Conservation (phyloP, 2,329 filamentous ascomycete species). For the Didymella exigua region DNA sequence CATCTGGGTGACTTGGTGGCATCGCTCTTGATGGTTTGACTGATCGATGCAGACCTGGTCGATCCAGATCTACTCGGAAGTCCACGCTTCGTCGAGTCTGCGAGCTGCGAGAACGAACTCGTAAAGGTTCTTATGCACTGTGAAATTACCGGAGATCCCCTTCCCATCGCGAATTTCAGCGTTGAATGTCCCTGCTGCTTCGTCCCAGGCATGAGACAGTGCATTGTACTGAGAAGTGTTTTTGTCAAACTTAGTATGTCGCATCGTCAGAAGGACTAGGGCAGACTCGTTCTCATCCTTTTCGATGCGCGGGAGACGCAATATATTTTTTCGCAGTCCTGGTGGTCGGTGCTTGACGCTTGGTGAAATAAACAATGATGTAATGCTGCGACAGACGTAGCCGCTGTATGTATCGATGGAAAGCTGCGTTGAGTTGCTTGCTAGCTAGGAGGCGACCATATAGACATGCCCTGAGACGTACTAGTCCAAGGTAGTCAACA, state of each 20-base stretch:
- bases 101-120: neutral
- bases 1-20: neutral
- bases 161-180: neutral
- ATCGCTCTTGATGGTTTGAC: neutral
- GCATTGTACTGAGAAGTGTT: neutral
- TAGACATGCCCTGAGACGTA: too few relatives aligned
- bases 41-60: neutral
- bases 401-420: too few relatives aligned
- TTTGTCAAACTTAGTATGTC: neutral
- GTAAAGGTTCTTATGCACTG: neutral
- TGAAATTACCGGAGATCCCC: neutral
- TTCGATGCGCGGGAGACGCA: too few relatives aligned
- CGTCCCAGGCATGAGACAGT: neutral
- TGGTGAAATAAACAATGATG: too few relatives aligned
- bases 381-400: too few relatives aligned
- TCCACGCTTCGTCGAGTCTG: neutral
- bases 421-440: too few relatives aligned
- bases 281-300: neutral
- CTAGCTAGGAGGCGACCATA: too few relatives aligned
- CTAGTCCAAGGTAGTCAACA: too few relatives aligned
- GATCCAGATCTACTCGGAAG: neutral
- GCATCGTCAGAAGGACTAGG: neutral
- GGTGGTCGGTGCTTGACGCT: too few relatives aligned
- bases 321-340: too few relatives aligned
- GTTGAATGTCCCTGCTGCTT: neutral